These are phyloP conservation scores for Sisymbrium irio DNA, from an alignment of 345 rosid genomes.

Conservation along the genomic window DNA sequence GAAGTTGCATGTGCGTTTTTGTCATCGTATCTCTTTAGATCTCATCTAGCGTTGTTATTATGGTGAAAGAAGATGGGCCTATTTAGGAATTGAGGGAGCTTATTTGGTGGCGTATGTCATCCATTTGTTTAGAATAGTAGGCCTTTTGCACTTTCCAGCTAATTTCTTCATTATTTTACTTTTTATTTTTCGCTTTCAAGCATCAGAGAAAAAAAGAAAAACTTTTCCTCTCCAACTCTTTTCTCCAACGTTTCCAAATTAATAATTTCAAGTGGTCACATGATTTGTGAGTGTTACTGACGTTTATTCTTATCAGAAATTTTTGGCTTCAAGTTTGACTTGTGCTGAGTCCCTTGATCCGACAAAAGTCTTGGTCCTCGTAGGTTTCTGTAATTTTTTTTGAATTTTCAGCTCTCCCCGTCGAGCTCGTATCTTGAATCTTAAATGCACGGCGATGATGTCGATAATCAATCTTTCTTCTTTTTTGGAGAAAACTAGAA, in stretches of 20 bases:
- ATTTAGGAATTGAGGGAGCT: not conserved
- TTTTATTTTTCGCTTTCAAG: not conserved
- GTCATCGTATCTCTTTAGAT: constrained; percentile 6
- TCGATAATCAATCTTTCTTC: not conserved
- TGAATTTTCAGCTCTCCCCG: constrained; percentile 1
- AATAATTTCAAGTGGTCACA: not conserved
- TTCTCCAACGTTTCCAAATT: not conserved
- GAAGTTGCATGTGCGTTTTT: constrained; percentile 27
- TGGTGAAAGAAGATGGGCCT: not conserved
- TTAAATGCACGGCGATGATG: constrained; percentile 19
- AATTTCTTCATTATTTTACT: not conserved
- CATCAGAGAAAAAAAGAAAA: not conserved
- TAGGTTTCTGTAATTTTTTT: not conserved
- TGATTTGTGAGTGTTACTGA: not conserved
- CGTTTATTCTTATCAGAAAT: no score
- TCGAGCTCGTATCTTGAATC: constrained; percentile 4
- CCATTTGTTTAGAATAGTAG: not conserved
- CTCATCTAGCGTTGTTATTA: constrained; percentile 1
- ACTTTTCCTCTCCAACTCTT: not conserved
- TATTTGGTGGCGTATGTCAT: constrained; percentile 1
- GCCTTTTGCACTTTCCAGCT: constrained; percentile 22
- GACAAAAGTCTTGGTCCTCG: constrained; percentile 27
- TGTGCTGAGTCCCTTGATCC: constrained; percentile 8
- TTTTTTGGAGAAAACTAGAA: not conserved
- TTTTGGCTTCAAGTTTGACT: no score